Base-by-base conservation (phyloP, 2,329 filamentous ascomycete genomes). In the Zalaria sp. region DNA sequence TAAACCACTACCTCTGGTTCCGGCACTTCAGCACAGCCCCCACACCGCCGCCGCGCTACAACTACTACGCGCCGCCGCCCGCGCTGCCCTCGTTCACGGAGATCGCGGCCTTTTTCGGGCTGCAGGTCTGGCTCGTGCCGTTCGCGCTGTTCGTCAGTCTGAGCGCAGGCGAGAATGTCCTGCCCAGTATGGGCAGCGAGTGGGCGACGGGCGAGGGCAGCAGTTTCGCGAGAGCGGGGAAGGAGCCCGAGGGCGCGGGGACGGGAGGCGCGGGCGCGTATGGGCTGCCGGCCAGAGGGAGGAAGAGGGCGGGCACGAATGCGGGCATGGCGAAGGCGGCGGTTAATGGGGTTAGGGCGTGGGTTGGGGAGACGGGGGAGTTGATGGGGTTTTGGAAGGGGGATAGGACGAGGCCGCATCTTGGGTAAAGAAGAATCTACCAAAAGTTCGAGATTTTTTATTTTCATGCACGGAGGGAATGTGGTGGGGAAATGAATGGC, bases 1-100 rank as follows among this genome's bases (percentile, higher is more conserved):
- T 82, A 31, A 94, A 98, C 62, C 91, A 98, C 61, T 95, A 86
- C 64, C 69, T 93, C 39, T 98, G 91, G 89, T 96, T 98, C 70
- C 77, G 76, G 43, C 81, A 96, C 64, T 98, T 98, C 62, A 89
- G 83, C 45, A 64, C 70, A 42, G 68, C 72, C 8, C 61, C 63
- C 2, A 37, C 52, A 10, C 51, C 54, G 42, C 73, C 80, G 48
- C 54, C 71, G 3, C 80, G 82, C 57, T 60, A 54, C 46, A 53
- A 53, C 39, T 58, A 55, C 40, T 56, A 60, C 42, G 43, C 42
- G 7, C 37, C 43, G 5, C 38, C 41, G 27, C 51, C 55, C 25
- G 50, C 49, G 25, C 70, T 86, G 36, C 91, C 91, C 0, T 81
- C 75, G 32, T 98, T 98, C 60, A 88, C 85, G 11, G 86, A 96